A percentile compares a stretch with the other conserved stretches of the same genome.
Conservation (phyloP, 148 eudicot species). For the Gaultheria prostrata region DNA sequence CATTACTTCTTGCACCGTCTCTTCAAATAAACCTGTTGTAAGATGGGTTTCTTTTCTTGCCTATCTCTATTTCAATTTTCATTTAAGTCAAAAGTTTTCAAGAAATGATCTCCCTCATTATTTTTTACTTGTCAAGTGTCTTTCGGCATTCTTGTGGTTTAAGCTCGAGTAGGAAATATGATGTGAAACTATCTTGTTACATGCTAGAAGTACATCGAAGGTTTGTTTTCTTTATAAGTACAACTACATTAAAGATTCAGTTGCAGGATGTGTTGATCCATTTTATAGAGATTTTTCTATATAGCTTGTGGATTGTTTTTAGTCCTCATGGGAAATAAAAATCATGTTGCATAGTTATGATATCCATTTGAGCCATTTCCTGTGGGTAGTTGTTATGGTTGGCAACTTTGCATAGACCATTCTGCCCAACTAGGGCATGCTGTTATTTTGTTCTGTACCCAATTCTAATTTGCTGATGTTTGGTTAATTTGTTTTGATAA, state of each 20-base stretch:
- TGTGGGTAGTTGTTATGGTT: neutral
- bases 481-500: neutral
- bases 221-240: slow-evolving; percentile 25
- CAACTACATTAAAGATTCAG: neutral
- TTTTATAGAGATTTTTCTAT: neutral
- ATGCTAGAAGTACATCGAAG: slow-evolving; percentile 22
- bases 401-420: neutral
- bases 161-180: neutral
- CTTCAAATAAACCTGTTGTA: neutral
- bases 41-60: neutral
- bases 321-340: neutral
- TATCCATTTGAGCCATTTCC: neutral
- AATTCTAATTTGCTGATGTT: slow-evolving; percentile 1
- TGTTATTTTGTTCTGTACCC: slow-evolving; percentile 7
- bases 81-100: neutral
- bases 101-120: neutral
- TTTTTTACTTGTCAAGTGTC: neutral
- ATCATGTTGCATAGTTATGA: neutral
- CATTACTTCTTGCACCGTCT: neutral
- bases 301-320: neutral
- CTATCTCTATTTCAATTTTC: neutral
- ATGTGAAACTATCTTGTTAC: neutral
- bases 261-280: neutral
- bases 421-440: neutral
- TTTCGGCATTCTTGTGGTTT: neutral